A percentile compares a stretch with the other conserved stretches of the same genome.
These are phyloP conservation scores for Microsporum audouinii DNA, from an alignment of 2,329 filamentous ascomycete species.

Conservation along the genomic window DNA sequence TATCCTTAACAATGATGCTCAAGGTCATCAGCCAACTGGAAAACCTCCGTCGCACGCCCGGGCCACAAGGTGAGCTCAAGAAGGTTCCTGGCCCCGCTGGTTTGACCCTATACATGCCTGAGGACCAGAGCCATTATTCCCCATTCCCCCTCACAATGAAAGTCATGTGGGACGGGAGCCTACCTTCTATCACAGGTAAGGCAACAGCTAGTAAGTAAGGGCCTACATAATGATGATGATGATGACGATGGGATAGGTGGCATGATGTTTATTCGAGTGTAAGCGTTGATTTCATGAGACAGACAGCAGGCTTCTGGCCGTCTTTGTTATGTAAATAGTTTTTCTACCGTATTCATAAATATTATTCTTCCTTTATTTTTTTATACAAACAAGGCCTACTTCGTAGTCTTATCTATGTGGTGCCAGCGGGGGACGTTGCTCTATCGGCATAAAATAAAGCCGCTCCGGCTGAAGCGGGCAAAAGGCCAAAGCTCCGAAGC, in stretches of 20 bases:
- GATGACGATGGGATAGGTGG: neutral
- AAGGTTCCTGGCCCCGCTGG: constrained; percentile 30
- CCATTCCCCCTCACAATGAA: constrained; percentile 37
- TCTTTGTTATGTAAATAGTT: no score
- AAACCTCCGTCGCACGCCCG: constrained; percentile 36
- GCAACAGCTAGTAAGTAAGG: neutral
- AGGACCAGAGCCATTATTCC: constrained; percentile 32
- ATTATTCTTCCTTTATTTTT: no score
- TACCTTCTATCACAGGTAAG: constrained; percentile 13
- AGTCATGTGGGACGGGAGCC: constrained; percentile 33
- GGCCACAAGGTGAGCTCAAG: constrained; percentile 38
- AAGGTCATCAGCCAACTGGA: constrained; percentile 36
- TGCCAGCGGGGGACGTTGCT: neutral
- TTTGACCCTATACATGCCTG: constrained; percentile 35
- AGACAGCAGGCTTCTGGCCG: neutral
- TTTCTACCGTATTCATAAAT: no score
- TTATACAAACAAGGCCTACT: no score
- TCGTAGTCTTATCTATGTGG: no score
- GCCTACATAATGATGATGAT: neutral
- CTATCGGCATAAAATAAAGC: constrained; percentile 3
- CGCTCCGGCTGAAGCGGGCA: constrained; percentile 5
- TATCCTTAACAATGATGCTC: constrained; percentile 33
- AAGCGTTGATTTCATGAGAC: neutral
- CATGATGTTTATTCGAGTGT: neutral
- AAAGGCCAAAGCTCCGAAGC: neutral